phyloP scores from a whole-genome alignment of 208 protist genomes.

The Trypanosoma rangeli region DNA sequence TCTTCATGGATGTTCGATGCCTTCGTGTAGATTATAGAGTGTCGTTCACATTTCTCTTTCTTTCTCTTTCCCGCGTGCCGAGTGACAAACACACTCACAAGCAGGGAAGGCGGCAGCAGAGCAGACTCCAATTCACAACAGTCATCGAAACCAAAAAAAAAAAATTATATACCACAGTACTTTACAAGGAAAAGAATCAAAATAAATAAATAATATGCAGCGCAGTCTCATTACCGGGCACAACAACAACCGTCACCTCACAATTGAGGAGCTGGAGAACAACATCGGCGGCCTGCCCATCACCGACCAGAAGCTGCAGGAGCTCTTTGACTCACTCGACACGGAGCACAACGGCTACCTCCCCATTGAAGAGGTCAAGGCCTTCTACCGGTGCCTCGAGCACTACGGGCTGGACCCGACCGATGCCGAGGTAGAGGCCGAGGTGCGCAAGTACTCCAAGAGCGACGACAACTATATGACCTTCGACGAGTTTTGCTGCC shows the following conservation, averaged over 20 bases:
- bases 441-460: slow-evolving; percentile 78
- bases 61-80: no score
- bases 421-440: slow-evolving; percentile 72
- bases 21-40: no score
- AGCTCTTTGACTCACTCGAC: slow-evolving; percentile 89
- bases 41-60: no score
- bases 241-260: slow-evolving; percentile 93
- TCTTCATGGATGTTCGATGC: no score
- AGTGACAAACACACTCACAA: no score
- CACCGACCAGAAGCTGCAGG: slow-evolving; percentile 87
- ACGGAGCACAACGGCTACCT: slow-evolving; percentile 70
- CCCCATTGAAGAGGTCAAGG: slow-evolving; percentile 72
- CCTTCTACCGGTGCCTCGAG: slow-evolving; percentile 83
- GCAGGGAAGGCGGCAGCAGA: no score
- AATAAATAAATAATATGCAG: slow-evolving; percentile 47
- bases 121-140: no score
- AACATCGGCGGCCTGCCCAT: slow-evolving; percentile 92
- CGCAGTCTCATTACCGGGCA: slow-evolving; percentile 79
- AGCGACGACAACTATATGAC: slow-evolving; percentile 72
- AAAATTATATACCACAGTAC: neutral
- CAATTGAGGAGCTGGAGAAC: slow-evolving; percentile 87
- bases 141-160: slow-evolving; percentile 4
- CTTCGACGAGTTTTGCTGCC: slow-evolving; percentile 91
- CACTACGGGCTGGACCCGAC: slow-evolving; percentile 85
- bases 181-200: slow-evolving; percentile 9